A percentile compares a stretch with the other conserved stretches of the same genome.
phyloP scores from a whole-genome alignment of 1,284 basidiomycete genomes.

The Malassezia pachydermatis region DNA sequence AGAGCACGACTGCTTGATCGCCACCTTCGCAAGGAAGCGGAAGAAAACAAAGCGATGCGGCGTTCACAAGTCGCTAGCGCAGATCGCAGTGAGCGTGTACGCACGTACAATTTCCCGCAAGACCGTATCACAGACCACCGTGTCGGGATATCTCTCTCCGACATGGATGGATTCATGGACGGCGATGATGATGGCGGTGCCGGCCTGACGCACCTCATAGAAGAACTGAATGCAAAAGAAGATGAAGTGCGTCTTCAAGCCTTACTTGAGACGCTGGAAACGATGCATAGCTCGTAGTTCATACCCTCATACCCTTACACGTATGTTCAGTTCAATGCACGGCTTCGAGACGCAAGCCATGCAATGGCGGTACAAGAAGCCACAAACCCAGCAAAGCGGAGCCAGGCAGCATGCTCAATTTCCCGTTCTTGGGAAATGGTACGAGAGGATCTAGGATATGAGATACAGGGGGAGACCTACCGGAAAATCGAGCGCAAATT shows the following conservation, averaged over 20 bases:
- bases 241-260: slow-evolving; percentile 24
- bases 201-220: slow-evolving; percentile 31
- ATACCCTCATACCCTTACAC: neutral
- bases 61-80: slow-evolving; percentile 41
- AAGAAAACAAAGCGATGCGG: slow-evolving; percentile 28
- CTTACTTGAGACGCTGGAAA: slow-evolving; percentile 21
- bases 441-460: slow-evolving; percentile 4
- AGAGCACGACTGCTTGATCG: slow-evolving; percentile 38
- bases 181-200: slow-evolving; percentile 34
- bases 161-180: slow-evolving; percentile 38
- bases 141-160: slow-evolving; percentile 33
- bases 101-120: slow-evolving; percentile 47
- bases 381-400: slow-evolving; percentile 8
- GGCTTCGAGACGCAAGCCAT: neutral
- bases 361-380: slow-evolving; percentile 4
- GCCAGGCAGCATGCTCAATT: slow-evolving; percentile 5
- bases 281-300: neutral
- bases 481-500: slow-evolving; percentile 19
- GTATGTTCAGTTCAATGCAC: neutral
- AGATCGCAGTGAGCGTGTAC: slow-evolving; percentile 40
- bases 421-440: slow-evolving; percentile 12
- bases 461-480: neutral
- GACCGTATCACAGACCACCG: slow-evolving; percentile 47
- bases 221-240: slow-evolving; percentile 22
- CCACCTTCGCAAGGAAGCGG: slow-evolving; percentile 32